phyloP scores from a whole-genome alignment of 2,329 filamentous ascomycete genomes.

The Aureobasidium subglaciale region DNA sequence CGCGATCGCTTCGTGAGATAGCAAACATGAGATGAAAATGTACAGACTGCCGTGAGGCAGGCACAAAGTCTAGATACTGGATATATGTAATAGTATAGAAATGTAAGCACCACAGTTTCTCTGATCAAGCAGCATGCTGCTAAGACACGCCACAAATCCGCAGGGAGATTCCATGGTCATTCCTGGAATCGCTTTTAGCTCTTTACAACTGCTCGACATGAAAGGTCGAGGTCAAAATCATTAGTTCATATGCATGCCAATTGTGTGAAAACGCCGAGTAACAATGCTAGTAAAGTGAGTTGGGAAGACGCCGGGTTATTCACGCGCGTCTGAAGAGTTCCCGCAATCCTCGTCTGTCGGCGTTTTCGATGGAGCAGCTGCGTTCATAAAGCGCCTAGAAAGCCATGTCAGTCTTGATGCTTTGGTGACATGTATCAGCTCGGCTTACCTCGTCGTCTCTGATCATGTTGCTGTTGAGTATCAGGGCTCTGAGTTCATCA shows the following conservation, averaged over 20 bases:
- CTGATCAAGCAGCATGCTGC: slow-evolving; percentile 1
- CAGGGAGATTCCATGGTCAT: not conserved
- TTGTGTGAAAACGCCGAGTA: not conserved
- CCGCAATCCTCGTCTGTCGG: slow-evolving; percentile 14
- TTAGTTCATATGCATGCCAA: slow-evolving; percentile 10
- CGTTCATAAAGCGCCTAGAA: slow-evolving; percentile 18
- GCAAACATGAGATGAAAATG: not conserved
- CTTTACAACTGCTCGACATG: not conserved
- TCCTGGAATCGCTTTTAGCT: slow-evolving; percentile 1
- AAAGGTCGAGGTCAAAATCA: slow-evolving; percentile 6
- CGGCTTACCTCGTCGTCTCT: slow-evolving; percentile 77
- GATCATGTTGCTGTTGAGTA: slow-evolving; percentile 73
- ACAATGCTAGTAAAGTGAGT: not conserved
- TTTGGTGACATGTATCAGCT: not conserved
- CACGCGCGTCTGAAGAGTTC: slow-evolving; percentile 17
- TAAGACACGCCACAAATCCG: not conserved
- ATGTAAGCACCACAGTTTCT: not conserved
- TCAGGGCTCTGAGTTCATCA: slow-evolving; percentile 63
- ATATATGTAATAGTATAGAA: not conserved
- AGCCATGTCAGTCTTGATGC: not conserved
- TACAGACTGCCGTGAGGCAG: not conserved
- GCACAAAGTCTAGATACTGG: not conserved
- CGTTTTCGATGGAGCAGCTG: slow-evolving; percentile 13
- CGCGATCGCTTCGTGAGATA: not conserved
- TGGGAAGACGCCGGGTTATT: not conserved